These are phyloP conservation scores for Cochlearia excelsa DNA, from an alignment of 345 rosid species.

Conservation along the genomic window DNA sequence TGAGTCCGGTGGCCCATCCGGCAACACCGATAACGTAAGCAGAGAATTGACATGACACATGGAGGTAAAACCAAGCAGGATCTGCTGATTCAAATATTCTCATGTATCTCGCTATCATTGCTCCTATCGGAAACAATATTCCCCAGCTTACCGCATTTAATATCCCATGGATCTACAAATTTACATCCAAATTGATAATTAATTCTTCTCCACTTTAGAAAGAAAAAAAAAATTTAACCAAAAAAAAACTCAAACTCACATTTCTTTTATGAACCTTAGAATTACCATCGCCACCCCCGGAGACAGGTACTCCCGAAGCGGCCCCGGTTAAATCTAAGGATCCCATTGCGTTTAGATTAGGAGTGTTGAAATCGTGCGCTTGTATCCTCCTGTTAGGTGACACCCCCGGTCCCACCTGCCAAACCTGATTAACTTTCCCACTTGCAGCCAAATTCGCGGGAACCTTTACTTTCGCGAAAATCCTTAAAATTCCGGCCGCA, in stretches of 20 bases:
- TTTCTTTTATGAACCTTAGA: slow-evolving; percentile 50
- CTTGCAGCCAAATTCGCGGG: slow-evolving; percentile 50
- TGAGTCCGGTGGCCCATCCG: slow-evolving; percentile 46
- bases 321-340: slow-evolving; percentile 40
- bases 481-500: slow-evolving; percentile 40
- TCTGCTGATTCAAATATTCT: slow-evolving; percentile 32
- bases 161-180: slow-evolving; percentile 39
- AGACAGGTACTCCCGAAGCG: slow-evolving; percentile 3
- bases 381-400: slow-evolving; percentile 20
- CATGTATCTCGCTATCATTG: slow-evolving; percentile 40
- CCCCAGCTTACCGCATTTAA: slow-evolving; percentile 47
- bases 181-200: background rate
- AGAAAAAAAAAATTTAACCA: background rate
- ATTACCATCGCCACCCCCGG: slow-evolving; percentile 37
- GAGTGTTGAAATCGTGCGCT: slow-evolving; percentile 32
- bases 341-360: slow-evolving; percentile 41
- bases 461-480: slow-evolving; percentile 68
- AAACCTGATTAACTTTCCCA: slow-evolving; percentile 64
- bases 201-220: background rate
- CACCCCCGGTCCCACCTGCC: slow-evolving; percentile 74
- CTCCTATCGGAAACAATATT: slow-evolving; percentile 38
- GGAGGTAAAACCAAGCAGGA: slow-evolving; percentile 44
- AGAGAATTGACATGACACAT: slow-evolving; percentile 36
- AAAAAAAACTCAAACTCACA: slow-evolving; percentile 33
- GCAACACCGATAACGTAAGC: slow-evolving; percentile 40